phyloP scores from a whole-genome alignment of 345 rosid genomes.

The Heritiera fomes region DNA sequence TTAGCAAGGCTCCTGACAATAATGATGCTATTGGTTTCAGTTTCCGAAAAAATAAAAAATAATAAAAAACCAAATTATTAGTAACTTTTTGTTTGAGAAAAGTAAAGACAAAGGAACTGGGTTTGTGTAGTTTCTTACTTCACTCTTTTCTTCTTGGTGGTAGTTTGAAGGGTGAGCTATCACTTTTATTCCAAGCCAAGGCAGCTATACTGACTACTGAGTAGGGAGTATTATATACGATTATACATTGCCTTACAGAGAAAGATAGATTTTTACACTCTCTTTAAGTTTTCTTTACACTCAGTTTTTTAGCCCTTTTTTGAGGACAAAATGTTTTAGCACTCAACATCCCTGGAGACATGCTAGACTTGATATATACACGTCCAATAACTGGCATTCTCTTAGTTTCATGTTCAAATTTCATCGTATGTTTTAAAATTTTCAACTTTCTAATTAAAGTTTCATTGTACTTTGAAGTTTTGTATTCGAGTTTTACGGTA shows the following conservation, averaged over 20 bases:
- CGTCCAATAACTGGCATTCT: not conserved
- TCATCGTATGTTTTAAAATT: too few relatives aligned
- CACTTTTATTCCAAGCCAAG: constrained; percentile 54
- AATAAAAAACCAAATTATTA: constrained; percentile 11
- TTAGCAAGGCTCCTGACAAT: constrained; percentile 22
- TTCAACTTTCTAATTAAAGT: too few relatives aligned
- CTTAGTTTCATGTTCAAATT: too few relatives aligned
- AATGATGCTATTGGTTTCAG: constrained; percentile 10
- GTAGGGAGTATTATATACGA: not conserved
- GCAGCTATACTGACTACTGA: constrained; percentile 17
- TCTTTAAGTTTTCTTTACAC: not conserved
- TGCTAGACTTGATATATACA: not conserved
- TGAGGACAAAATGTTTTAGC: not conserved
- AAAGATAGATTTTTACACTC: not conserved
- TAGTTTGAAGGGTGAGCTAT: constrained; percentile 34
- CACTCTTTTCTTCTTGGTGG: constrained; percentile 1
- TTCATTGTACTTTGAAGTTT: too few relatives aligned
- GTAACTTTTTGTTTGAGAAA: constrained; percentile 50
- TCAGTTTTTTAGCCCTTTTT: not conserved
- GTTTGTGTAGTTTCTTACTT: constrained; percentile 22
- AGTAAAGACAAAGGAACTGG: constrained; percentile 45
- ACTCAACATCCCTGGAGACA: not conserved
- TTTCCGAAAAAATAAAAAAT: not conserved
- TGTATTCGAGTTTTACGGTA: too few relatives aligned
- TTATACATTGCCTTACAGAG: not conserved